These are phyloP conservation scores for Colletotrichum sp. DNA, from an alignment of 2,329 filamentous ascomycete species.

Conservation along the genomic window DNA sequence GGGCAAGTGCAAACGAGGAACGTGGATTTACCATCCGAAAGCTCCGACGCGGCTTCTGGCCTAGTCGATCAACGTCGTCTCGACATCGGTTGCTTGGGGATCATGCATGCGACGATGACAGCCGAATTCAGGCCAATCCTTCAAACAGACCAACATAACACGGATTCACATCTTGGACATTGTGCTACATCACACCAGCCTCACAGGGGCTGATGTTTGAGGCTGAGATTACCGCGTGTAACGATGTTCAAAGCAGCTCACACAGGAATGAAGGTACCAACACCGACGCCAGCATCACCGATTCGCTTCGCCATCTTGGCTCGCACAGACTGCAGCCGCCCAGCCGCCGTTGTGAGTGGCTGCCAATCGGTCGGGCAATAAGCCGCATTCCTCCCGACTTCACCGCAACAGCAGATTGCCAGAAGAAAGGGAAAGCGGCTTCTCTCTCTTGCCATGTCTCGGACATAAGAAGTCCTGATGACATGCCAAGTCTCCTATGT, in stretches of 20 bases:
- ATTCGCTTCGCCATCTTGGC: not conserved
- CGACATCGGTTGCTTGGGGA: not conserved
- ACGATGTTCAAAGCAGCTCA: not conserved
- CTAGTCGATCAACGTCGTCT: not conserved
- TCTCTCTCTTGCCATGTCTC: not conserved
- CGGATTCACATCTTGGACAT: not conserved
- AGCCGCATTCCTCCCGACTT: not conserved
- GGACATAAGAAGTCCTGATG: constrained; percentile 1
- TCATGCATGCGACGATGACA: not conserved
- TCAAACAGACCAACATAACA: not conserved
- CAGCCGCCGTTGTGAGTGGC: not conserved
- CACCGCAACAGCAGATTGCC: not conserved
- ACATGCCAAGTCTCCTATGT: constrained; percentile 9
- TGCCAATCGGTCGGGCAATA: not conserved
- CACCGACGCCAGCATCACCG: not conserved
- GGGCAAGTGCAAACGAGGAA: not conserved
- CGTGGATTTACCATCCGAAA: not conserved
- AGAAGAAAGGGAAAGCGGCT: not conserved
- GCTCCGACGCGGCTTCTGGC: not conserved
- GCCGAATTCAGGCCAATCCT: not conserved
- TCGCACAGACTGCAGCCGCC: not conserved
- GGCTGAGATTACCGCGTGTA: not conserved
- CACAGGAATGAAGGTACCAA: not conserved
- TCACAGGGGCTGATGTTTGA: not conserved
- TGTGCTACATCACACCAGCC: not conserved